Evolutionary conservation across 768 basidiomycete genomes (phyloP).

Genomic region (Leccinellum albellum): DNA sequence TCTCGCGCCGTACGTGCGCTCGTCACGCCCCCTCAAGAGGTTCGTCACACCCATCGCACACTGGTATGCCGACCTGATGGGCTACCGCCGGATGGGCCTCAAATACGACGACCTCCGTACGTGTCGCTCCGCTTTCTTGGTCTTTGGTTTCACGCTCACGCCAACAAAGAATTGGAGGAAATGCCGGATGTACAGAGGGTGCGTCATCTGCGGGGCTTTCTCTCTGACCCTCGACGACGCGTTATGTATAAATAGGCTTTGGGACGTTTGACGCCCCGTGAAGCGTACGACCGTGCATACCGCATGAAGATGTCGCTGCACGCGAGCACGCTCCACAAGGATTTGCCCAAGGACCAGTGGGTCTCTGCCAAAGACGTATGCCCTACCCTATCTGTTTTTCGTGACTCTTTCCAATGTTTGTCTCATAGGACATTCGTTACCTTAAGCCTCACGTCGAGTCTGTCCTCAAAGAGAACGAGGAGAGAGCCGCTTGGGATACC

Average conservation of each 20-base stretch:
- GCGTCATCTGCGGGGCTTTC: conserved; percentile 16
- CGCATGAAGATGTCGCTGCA: conserved; percentile 82
- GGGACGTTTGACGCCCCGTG: conserved; percentile 68
- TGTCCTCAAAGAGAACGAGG: conserved; percentile 70
- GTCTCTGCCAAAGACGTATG: conserved; percentile 69
- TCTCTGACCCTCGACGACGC: background rate
- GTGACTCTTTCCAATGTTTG: conserved; percentile 9
- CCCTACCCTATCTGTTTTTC: background rate
- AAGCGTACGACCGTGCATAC: conserved; percentile 87
- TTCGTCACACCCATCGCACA: conserved; percentile 74
- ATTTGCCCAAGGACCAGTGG: conserved; percentile 83
- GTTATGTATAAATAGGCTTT: conserved; percentile 58
- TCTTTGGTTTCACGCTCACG: background rate
- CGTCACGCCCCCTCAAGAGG: conserved; percentile 61
- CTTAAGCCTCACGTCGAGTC: conserved; percentile 72
- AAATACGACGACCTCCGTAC: conserved; percentile 92
- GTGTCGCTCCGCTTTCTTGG: conserved; percentile 32
- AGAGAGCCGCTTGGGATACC: conserved; percentile 80
- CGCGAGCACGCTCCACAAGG: conserved; percentile 70
- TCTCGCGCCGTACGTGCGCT: conserved; percentile 71
- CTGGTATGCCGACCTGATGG: conserved; percentile 77
- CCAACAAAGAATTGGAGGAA: conserved; percentile 66
- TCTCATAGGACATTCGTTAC: conserved; percentile 80
- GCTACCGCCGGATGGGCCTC: conserved; percentile 86
- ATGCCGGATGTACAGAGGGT: conserved; percentile 75